Conservation (phyloP, 2,329 filamentous ascomycete species). For the Aschersonia sp. region DNA sequence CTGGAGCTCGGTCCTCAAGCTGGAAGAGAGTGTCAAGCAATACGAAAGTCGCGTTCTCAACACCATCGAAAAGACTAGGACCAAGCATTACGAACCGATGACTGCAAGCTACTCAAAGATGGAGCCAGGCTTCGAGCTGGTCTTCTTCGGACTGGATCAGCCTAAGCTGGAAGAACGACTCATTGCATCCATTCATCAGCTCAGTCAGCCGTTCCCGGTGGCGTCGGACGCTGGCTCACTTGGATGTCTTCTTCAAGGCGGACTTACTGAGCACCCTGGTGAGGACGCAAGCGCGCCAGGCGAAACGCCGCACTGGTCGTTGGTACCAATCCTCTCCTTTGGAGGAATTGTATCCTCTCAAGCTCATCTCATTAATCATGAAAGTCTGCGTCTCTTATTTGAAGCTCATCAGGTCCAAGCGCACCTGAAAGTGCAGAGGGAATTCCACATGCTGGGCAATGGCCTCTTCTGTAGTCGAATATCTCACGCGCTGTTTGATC, state of each 20-base stretch:
- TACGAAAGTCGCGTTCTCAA: conserved; percentile 16
- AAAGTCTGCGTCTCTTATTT: conserved; percentile 64
- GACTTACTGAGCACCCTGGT: conserved; percentile 16
- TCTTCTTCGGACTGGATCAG: conserved; percentile 35
- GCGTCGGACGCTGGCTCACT: conserved; percentile 19
- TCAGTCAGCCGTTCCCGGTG: conserved; percentile 17
- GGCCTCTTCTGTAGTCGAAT: conserved; percentile 71
- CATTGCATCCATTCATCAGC: conserved; percentile 33
- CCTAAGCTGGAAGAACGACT: conserved; percentile 31
- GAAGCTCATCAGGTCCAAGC: conserved; percentile 53
- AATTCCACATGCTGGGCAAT: conserved; percentile 75
- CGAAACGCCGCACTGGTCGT: conserved; percentile 40
- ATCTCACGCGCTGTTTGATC: conserved; percentile 71
- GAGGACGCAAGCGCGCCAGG: conserved; percentile 9
- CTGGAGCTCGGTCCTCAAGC: conserved; percentile 51
- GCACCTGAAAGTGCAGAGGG: conserved; percentile 61
- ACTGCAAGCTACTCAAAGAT: background rate
- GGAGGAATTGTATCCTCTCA: conserved; percentile 61
- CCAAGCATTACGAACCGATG: too few relatives aligned
- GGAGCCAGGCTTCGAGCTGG: conserved; percentile 13
- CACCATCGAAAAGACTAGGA: conserved; percentile 8
- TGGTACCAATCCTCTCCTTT: conserved; percentile 58
- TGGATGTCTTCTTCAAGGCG: conserved; percentile 22
- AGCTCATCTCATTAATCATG: conserved; percentile 60
- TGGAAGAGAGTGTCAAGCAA: conserved; percentile 43